phyloP scores from a whole-genome alignment of 768 basidiomycete species.

The Tricholoma sp. region DNA sequence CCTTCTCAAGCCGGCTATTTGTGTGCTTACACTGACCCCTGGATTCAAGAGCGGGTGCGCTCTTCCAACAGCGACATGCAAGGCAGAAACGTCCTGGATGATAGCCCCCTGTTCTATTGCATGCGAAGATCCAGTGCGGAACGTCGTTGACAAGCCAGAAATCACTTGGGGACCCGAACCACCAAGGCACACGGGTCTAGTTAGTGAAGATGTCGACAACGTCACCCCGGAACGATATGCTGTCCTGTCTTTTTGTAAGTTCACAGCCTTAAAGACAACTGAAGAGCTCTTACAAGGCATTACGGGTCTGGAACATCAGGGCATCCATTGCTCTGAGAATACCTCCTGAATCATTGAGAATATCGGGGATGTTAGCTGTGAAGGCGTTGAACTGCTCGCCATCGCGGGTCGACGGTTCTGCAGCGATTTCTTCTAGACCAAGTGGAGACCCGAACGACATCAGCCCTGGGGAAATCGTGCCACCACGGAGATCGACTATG shows the following conservation, averaged over 20 bases:
- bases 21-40: conserved; percentile 55
- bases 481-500: conserved; percentile 62
- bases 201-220: conserved; percentile 45
- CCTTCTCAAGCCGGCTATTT: conserved; percentile 59
- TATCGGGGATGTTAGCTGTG: conserved; percentile 30
- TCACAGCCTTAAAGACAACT: neutral
- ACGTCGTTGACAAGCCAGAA: conserved; percentile 57
- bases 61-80: conserved; percentile 56
- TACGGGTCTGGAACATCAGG: conserved; percentile 64
- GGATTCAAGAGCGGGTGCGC: conserved; percentile 28
- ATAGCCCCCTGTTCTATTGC: conserved; percentile 58
- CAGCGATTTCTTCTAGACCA: conserved; percentile 70
- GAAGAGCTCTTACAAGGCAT: conserved; percentile 56
- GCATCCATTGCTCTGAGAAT: conserved; percentile 66
- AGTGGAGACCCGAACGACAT: conserved; percentile 63
- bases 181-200: conserved; percentile 36
- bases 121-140: conserved; percentile 52
- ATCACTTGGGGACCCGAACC: conserved; percentile 40
- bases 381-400: conserved; percentile 59
- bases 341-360: conserved; percentile 48
- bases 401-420: conserved; percentile 65
- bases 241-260: conserved; percentile 32
- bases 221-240: conserved; percentile 69
- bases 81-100: conserved; percentile 52
- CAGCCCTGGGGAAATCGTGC: conserved; percentile 62